phyloP scores from a whole-genome alignment of 2,329 filamentous ascomycete species.

The Stachybotrys chartarum region DNA sequence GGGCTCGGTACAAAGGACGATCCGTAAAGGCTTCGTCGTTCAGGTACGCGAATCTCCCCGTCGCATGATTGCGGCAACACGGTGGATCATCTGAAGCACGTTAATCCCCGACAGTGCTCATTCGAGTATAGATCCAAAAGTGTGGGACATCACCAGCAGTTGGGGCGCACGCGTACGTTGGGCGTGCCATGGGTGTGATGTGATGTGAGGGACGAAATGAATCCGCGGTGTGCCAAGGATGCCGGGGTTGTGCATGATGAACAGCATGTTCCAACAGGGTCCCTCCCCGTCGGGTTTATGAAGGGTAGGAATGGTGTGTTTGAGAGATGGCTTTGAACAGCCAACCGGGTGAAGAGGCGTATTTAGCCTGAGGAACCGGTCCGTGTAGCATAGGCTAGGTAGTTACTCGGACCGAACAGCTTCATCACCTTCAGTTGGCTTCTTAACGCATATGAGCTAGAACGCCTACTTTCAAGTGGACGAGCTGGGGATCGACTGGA shows the following conservation, averaged over 20 bases:
- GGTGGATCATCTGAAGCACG: neutral
- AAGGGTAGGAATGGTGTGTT: neutral
- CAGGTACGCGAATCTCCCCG: neutral
- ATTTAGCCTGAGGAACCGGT: neutral
- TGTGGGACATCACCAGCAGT: neutral
- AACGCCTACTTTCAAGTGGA: too few relatives aligned
- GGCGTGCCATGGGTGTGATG: too few relatives aligned
- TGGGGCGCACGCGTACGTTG: neutral
- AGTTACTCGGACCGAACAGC: too few relatives aligned
- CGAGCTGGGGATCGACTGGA: too few relatives aligned
- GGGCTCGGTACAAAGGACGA: neutral
- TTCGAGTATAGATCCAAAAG: neutral
- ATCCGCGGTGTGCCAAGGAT: neutral
- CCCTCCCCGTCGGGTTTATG: neutral
- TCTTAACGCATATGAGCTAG: too few relatives aligned
- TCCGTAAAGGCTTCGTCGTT: neutral
- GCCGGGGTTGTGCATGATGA: neutral
- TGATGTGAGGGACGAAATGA: too few relatives aligned
- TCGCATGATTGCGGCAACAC: neutral
- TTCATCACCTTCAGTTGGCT: too few relatives aligned
- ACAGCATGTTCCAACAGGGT: neutral
- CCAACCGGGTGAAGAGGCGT: neutral
- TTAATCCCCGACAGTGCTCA: neutral
- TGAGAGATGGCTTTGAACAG: neutral
- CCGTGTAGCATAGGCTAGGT: too few relatives aligned